These are phyloP conservation scores for Cicer bijugum DNA, from an alignment of 306 rosid genomes.

Conservation along the genomic window DNA sequence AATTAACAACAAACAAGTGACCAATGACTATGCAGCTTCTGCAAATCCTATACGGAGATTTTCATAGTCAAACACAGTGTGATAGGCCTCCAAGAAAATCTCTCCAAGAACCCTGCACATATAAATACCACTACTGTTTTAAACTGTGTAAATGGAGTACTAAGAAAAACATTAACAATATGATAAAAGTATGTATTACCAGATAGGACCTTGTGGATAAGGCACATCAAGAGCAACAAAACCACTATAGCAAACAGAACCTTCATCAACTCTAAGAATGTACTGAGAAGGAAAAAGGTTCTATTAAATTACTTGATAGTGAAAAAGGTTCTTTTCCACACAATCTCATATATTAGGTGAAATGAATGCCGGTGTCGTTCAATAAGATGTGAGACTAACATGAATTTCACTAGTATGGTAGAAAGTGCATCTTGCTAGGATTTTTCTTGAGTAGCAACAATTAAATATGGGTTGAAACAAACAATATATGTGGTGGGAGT, in stretches of 20 bases:
- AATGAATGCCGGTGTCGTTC: background rate
- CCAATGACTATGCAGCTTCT: constrained; percentile 50
- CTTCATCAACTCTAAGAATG: constrained; percentile 60
- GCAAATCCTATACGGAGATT: constrained; percentile 76
- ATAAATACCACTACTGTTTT: constrained; percentile 24
- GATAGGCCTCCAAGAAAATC: constrained; percentile 70
- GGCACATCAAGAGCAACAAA: constrained; percentile 75
- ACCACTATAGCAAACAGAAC: constrained; percentile 62
- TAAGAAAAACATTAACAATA: constrained; percentile 7
- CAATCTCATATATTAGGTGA: background rate
- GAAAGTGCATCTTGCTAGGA: no score
- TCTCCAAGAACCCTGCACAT: constrained; percentile 77
- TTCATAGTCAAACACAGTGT: constrained; percentile 74
- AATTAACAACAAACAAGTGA: constrained; percentile 4
- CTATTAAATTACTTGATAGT: background rate
- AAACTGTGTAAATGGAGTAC: background rate
- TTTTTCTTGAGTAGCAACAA: no score
- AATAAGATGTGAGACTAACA: no score
- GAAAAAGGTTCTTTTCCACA: background rate
- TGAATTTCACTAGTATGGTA: no score
- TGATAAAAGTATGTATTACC: constrained; percentile 51
- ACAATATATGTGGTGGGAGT: no score
- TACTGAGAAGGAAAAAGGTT: constrained; percentile 54
- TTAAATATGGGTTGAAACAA: no score
- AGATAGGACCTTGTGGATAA: constrained; percentile 78